A percentile compares a stretch with the other conserved stretches of the same genome.
phyloP scores from a whole-genome alignment of 1,284 basidiomycete species.

The Irpex lacteus region DNA sequence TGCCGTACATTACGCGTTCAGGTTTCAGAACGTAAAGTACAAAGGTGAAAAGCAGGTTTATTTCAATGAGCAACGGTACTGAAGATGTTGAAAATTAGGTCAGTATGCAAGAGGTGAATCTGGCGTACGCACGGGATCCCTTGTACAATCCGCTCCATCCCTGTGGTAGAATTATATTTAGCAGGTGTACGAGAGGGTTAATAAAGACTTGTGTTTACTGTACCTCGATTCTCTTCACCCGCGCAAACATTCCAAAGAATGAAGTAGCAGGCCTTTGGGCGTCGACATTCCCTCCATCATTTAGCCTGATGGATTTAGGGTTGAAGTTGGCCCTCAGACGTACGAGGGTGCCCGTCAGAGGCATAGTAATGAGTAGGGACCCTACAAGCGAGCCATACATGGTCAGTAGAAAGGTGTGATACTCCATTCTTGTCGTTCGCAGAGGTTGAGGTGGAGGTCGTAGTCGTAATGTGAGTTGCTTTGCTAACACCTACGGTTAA shows the following conservation, averaged over 20 bases:
- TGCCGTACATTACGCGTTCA: background rate
- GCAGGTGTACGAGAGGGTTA: background rate
- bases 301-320: background rate
- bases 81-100: background rate
- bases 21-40: background rate
- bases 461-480: background rate
- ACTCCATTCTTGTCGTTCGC: background rate
- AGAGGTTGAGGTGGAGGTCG: background rate
- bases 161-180: background rate
- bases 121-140: background rate
- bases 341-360: background rate
- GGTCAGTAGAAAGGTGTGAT: background rate
- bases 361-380: background rate
- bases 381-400: background rate
- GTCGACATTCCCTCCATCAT: background rate
- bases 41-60: background rate
- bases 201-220: background rate
- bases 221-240: background rate
- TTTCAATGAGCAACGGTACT: background rate
- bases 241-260: background rate
- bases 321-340: background rate
- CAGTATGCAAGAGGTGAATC: background rate
- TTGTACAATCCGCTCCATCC: background rate
- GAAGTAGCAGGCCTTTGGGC: background rate
- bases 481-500: background rate